A percentile compares a stretch with the other conserved stretches of the same genome.
Conservation (phyloP, 352 stramenopile species). For the Plasmopara muralis region DNA sequence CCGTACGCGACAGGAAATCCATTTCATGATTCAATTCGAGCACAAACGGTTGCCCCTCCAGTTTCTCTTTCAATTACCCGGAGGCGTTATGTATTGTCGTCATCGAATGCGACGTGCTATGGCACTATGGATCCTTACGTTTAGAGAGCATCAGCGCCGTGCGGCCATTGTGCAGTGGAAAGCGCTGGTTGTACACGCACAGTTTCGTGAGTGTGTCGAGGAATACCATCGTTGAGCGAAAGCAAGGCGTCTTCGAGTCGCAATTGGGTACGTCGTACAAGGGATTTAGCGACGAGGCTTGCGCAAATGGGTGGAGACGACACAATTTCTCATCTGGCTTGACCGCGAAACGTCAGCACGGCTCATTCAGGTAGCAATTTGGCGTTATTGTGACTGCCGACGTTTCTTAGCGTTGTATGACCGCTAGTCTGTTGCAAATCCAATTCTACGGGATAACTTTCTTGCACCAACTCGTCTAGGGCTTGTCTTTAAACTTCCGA, state of each 20-base stretch:
- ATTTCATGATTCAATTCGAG: too few relatives aligned
- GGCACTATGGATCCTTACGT: conserved; percentile 59
- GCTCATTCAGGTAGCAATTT: conserved; percentile 47
- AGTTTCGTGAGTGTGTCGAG: conserved; percentile 39
- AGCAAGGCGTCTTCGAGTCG: too few relatives aligned
- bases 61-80: conserved; percentile 76
- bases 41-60: conserved; percentile 28
- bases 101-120: conserved; percentile 66
- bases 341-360: conserved; percentile 43
- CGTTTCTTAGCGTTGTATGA: conserved; percentile 43
- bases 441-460: conserved; percentile 48
- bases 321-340: conserved; percentile 51
- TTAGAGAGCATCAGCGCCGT: conserved; percentile 69
- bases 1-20: too few relatives aligned
- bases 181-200: conserved; percentile 55
- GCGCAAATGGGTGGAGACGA: conserved; percentile 45
- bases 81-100: conserved; percentile 64
- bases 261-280: too few relatives aligned
- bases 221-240: too few relatives aligned
- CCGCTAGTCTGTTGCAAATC: conserved; percentile 32
- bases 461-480: conserved; percentile 31
- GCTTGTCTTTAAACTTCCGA: conserved; percentile 41
- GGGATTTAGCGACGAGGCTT: conserved; percentile 53
- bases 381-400: conserved; percentile 31
- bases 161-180: conserved; percentile 79